Evolutionary conservation across 2,329 filamentous ascomycete species (phyloP), one percentile per base, ranked within the genome.

Genomic region (Colletotrichum nymphaeae): DNA sequence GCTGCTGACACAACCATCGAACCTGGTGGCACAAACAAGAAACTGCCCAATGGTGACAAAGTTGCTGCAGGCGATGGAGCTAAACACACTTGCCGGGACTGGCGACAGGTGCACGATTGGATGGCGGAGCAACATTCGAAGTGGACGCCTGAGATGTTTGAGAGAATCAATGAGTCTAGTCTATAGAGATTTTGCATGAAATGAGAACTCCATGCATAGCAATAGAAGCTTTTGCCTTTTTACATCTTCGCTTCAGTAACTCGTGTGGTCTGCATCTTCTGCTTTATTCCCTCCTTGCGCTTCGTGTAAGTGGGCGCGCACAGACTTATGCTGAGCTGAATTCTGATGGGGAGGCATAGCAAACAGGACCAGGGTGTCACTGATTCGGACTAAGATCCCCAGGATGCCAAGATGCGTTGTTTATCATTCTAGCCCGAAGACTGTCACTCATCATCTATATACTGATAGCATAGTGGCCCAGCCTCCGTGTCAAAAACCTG

Each of bases 51-150:
- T n/a, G 42, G 42, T 4, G 42, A 49, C 7, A 49, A 49, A n/a
- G 16, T 49, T 19, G 42, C 42, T 49, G 42, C 55, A 3, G 64
- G 64, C 26, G 30, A 16, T 19, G 55, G 53, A 67, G 49, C 55
- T 52, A 24, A 49, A 5, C 64, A 67, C 57, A 67, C 64, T 24
- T 67, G 65, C 37, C 65, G 65, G 32, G 55, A 67, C 28, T 67
- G 56, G 65, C 30, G 30, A 24, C 65, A 67, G 56, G 65, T 67
- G 5, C 52, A 67, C 59, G 56, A 67, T 35, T 62, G 35, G 65
- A 67, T 62, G 37, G 55, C 42, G 65, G 57, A 24, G 7, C 9
- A 67, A 14, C 55, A 67, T 24, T 26, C 32, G 24, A 11, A 62
- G 4, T 67, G 56, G 65, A 49, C 42, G 19, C 42, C 42, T n/a